Base-by-base conservation (phyloP, 2,329 filamentous ascomycete genomes). In the Geoglossum cookeanum region DNA sequence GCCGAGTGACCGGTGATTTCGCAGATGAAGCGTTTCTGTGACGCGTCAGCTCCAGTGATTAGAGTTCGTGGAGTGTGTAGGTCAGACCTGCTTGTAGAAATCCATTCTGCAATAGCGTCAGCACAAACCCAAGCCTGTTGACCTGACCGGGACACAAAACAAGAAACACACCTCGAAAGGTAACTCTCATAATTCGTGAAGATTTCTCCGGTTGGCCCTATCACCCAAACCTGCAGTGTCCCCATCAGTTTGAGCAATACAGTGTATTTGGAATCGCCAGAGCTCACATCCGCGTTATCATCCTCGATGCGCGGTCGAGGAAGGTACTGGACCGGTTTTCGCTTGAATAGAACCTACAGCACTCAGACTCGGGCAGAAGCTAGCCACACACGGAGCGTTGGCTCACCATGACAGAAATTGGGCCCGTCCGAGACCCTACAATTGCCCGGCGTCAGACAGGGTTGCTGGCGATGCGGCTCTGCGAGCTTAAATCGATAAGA, bases 1-100 rank as follows among this genome's bases (percentile, higher is more conserved):
- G 85, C 85, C 33, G 89, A 94, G 68, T 94, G 91, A 57, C 92
- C 92, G 11, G 89, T 95, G 62, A 97, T 94, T 68, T 94, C 87
- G 70, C 94, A 95, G 60, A 94, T 95, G 69, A 97, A 98, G 57
- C 85, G 82, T 66, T 83, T 87, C 83, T 91, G 64, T 48, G 22
- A 53, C 17, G 33, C 30, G 17, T 53, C 17, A 53, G 49, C 15
- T 37, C n/a, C 17, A 53, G 3, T 17, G 22, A 17, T 35, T 33
- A 35, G 2, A 35, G 27, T 53, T 5, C 37, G 33, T 8, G 22
- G 9, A 3, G 30, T 17, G 55, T 61, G 58, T 45, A 42, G 56
- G 30, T 65, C 77, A 65, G 74, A 87, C 87, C 79, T 94, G 87
- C 64, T 85, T 89, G 68, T 95, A 95, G 67, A 94, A 96, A 68